Base-by-base conservation (phyloP, 2,329 filamentous ascomycete genomes). In the Fusarium oligoseptatum region DNA sequence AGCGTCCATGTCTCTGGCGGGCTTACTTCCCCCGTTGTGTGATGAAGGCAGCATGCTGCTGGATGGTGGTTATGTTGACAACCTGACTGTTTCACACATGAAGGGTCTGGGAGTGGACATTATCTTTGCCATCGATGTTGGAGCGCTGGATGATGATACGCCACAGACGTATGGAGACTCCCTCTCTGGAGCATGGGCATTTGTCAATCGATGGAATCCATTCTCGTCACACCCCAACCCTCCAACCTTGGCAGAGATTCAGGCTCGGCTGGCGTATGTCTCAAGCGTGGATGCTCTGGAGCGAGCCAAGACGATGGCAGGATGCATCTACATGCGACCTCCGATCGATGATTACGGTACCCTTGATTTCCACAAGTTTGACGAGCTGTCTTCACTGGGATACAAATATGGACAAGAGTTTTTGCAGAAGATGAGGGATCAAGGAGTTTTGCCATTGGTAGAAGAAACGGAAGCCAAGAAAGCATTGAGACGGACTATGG, bases 31-130 rank as follows among this genome's bases (percentile, higher is more conserved):
- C 14, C 97, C 97, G 0, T 89, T 99, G 22, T 99, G 97, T 79
- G 97, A 99, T 80, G 96, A 99, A 79, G 97, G 97, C 27, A 96
- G 92, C 85, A 97, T 99, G 95, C 88, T 99, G 2, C 89, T 99
- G 0, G 97, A 99, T 78, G 97, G 97, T 48, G 97, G 97, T 17
- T 99, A 99, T 82, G 92, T 98, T 62, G 97, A 99, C 87, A 99
- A 99, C 78, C 86, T 99, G 67, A 98, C 97, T 0, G 97, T 99
- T 20, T 93, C 94, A 15, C 95, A 98, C 83, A 99, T 99, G 97
- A 98, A 97, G 83, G 93, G 92, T 4, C 88, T 99, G 0, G 97
- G 97, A 0, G 95, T 95, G 12, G 95, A 98, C 79, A 92, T 97
- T 52, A 97, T 99, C 73, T 98, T 99, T 81, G 97, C 97, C 1